These are phyloP conservation scores for Schizochytrium sp. DNA, from an alignment of 108 stramenopile species.

Conservation along the genomic window DNA sequence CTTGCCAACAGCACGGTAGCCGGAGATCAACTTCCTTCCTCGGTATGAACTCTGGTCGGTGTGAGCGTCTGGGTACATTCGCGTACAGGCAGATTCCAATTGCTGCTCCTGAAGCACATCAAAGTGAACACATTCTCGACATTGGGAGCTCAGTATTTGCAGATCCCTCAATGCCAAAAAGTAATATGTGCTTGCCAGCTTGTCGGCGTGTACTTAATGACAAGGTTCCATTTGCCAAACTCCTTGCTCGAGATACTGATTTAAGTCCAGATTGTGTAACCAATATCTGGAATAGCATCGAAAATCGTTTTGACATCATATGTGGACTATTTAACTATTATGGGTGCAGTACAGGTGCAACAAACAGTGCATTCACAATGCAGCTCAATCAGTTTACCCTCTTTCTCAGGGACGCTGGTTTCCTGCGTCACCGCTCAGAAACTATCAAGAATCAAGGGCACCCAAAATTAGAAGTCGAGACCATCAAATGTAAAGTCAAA, in stretches of 20 bases:
- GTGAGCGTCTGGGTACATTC: neutral
- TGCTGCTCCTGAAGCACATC: neutral
- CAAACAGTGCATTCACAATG: conserved; percentile 22
- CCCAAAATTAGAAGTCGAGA: neutral
- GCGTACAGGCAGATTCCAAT: neutral
- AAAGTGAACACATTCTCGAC: neutral
- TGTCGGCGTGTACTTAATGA: neutral
- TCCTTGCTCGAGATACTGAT: neutral
- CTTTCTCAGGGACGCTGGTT: conserved; percentile 25
- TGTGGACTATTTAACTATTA: neutral
- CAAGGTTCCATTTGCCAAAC: neutral
- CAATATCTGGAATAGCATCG: conserved; percentile 28
- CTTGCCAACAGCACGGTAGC: neutral
- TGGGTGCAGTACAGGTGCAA: neutral
- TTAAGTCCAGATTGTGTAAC: neutral
- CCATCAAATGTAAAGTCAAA: neutral
- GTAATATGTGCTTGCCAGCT: neutral
- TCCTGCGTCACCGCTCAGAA: neutral
- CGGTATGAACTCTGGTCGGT: neutral
- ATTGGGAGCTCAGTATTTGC: neutral
- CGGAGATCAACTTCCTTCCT: neutral
- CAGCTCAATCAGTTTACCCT: conserved; percentile 48
- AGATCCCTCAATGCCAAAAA: neutral
- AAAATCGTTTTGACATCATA: neutral
- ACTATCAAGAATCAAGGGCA: neutral